A percentile compares a stretch with the other conserved stretches of the same genome.
Evolutionary conservation across 2,329 filamentous ascomycete species (phyloP).

Genomic region (Stachybotrys chartarum): DNA sequence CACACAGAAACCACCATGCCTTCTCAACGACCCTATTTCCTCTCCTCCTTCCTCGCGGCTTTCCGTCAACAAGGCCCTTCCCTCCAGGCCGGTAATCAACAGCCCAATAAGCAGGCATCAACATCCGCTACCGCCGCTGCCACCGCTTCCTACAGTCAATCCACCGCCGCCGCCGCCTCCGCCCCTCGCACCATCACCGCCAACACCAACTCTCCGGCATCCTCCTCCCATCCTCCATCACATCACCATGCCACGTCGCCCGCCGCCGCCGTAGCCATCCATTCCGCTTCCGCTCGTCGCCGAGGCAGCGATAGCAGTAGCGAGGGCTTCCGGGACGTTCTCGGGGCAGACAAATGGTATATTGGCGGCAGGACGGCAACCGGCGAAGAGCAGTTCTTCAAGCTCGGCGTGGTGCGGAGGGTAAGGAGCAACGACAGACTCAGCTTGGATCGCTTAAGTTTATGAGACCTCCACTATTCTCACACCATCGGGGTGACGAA

Average conservation of each 20-base stretch:
- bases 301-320: slow-evolving; percentile 69
- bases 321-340: slow-evolving; percentile 67
- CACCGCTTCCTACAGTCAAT: slow-evolving; percentile 14
- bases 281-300: slow-evolving; percentile 31
- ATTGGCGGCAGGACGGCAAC: slow-evolving; percentile 68
- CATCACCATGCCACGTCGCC: slow-evolving; percentile 9
- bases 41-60: slow-evolving; percentile 49
- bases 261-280: slow-evolving; percentile 31
- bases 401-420: slow-evolving; percentile 66
- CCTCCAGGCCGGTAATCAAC: slow-evolving; percentile 22
- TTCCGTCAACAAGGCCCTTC: slow-evolving; percentile 41
- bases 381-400: slow-evolving; percentile 78
- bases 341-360: slow-evolving; percentile 73
- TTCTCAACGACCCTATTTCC: slow-evolving; percentile 48
- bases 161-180: slow-evolving; percentile 12
- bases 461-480: slow-evolving; percentile 39
- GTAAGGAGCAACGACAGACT: slow-evolving; percentile 68
- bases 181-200: slow-evolving; percentile 14
- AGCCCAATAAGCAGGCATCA: slow-evolving; percentile 20
- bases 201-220: slow-evolving; percentile 10
- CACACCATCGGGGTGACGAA: neutral
- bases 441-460: slow-evolving; percentile 67
- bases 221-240: slow-evolving; percentile 16
- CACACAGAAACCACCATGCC: slow-evolving; percentile 28
- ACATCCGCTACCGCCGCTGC: slow-evolving; percentile 17